Evolutionary conservation across 1,284 basidiomycete species (phyloP), one percentile per base, ranked within the genome.

Genomic region (Pseudozyma sp.): DNA sequence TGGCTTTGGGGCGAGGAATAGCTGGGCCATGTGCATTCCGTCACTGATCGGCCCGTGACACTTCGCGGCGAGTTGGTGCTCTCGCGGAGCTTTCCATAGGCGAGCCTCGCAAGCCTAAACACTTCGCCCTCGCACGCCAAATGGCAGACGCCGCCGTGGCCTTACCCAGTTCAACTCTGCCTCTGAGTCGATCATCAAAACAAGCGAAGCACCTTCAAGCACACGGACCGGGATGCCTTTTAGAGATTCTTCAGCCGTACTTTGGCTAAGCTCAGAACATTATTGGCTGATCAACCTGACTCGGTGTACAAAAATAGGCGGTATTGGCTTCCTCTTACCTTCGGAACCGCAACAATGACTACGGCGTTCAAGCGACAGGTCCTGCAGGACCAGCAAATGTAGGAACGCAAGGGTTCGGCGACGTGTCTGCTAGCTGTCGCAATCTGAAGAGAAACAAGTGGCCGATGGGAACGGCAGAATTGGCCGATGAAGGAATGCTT

Each of bases 341-440:
- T 7, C 45, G 62, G 21, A 65, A 65, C 43, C 47, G 36, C 10
- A 65, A 39, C 21, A 51, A 65, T 13, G 58, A 59, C 31, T 59
- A 59, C 51, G 56, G 62, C 16, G 62, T 65, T 18, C 56, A 65
- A 25, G 58, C 56, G 62, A 65, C 56, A 2, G 62, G 62, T 9
- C 56, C 56, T 0, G 56, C 54, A n/a, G 56, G 47, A 0, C 38
- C 25, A 39, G 55, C 62, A 10, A 59, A 65, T 25, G 56, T 65
- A 8, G 63, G 45, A 11, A 65, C 52, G 40, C 63, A 66, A 36
- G 63, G 52, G 7, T 54, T 54, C 43, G 34, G 63, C 63, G 12
- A 52, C 55, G 19, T 51, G 52, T n/a, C 31, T 59, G 40, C 42
- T 59, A 13, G 56, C 59, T 3, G 62, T 56, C 2, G 51, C 62